Evolutionary conservation across 2,329 filamentous ascomycete genomes (phyloP).

Genomic region (Penicillium verrucosum): DNA sequence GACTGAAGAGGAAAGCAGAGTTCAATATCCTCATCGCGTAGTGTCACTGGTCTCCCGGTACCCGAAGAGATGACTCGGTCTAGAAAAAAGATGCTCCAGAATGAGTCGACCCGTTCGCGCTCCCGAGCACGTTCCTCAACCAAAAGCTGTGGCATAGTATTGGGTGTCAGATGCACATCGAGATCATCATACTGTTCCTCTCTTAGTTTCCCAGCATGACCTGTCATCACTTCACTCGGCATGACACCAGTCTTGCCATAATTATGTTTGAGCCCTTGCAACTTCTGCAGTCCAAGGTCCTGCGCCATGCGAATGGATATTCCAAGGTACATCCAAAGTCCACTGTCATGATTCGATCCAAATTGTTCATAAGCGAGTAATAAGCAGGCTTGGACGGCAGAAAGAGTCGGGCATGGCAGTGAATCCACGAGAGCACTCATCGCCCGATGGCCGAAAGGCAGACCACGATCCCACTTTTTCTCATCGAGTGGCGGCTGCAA

Average conservation of each 20-base stretch:
- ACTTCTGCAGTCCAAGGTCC: constrained; percentile 76
- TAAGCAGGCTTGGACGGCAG: constrained; percentile 78
- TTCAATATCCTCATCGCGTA: constrained; percentile 82
- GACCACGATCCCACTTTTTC: constrained; percentile 64
- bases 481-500: constrained; percentile 31
- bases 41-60: constrained; percentile 76
- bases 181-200: constrained; percentile 45
- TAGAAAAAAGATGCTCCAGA: constrained; percentile 86
- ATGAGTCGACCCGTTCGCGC: constrained; percentile 78
- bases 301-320: constrained; percentile 80
- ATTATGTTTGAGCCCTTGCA: constrained; percentile 65
- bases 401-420: constrained; percentile 76
- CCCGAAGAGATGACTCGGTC: constrained; percentile 85
- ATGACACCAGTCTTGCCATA: constrained; percentile 55
- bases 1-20: constrained; percentile 63
- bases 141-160: constrained; percentile 37
- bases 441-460: constrained; percentile 75
- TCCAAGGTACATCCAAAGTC: constrained; percentile 89
- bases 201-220: constrained; percentile 41
- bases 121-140: constrained; percentile 65
- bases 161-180: constrained; percentile 31
- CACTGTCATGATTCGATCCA: constrained; percentile 81
- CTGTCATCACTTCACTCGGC: constrained; percentile 53
- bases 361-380: constrained; percentile 87
- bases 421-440: constrained; percentile 80